Conservation (phyloP, 192 early-diverging fungal genomes). For the Kickxella alabastrina region DNA sequence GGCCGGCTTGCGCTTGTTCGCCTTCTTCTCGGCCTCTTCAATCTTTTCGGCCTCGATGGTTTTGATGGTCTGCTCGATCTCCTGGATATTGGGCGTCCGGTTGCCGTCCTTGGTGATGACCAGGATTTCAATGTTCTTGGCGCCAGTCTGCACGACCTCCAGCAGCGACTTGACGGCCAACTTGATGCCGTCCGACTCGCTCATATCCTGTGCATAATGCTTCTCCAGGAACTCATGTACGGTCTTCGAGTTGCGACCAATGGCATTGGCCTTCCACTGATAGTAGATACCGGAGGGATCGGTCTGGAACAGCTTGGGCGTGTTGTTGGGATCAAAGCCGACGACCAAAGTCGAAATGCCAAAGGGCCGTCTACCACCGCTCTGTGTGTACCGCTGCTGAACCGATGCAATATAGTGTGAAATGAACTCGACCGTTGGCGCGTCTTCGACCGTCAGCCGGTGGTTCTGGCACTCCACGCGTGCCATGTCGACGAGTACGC, state of each 20-base stretch:
- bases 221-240: constrained; percentile 98
- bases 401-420: constrained; percentile 93
- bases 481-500: constrained; percentile 94
- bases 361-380: constrained; percentile 96
- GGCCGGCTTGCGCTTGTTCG: constrained; percentile 15
- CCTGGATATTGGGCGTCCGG: constrained; percentile 64
- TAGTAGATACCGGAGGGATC: constrained; percentile 99
- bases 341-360: constrained; percentile 96
- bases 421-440: constrained; percentile 96
- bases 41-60: constrained; percentile 89
- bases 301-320: constrained; percentile 94
- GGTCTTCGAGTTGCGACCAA: constrained; percentile 94
- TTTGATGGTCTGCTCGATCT: constrained; percentile 70
- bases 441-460: constrained; percentile 94
- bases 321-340: constrained; percentile 84
- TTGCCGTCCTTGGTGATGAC: constrained; percentile 77
- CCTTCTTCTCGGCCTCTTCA: constrained; percentile 80
- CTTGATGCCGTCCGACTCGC: constrained; percentile 79
- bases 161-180: constrained; percentile 86
- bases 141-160: constrained; percentile 98
- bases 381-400: constrained; percentile 99
- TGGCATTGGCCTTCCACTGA: constrained; percentile 98
- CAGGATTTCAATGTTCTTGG: constrained; percentile 99
- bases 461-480: constrained; percentile 97
- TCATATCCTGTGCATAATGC: constrained; percentile 87